phyloP scores from a whole-genome alignment of 148 eudicot genomes.

The Diospyros kaki region DNA sequence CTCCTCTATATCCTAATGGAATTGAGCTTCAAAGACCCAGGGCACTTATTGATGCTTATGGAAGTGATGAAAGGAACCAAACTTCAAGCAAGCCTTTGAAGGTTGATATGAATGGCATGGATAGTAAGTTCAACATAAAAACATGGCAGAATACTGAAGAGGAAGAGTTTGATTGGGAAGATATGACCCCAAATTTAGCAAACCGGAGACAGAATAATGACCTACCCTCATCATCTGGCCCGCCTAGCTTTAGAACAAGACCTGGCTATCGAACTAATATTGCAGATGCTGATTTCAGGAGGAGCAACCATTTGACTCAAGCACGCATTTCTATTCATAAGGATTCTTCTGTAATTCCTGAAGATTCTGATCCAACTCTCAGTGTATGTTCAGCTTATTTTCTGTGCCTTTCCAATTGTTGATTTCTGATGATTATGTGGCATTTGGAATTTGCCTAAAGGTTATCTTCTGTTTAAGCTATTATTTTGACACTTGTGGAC shows the following conservation, averaged over 20 bases:
- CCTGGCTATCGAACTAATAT: slow-evolving; percentile 33
- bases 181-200: slow-evolving; percentile 58
- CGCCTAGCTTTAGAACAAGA: slow-evolving; percentile 26
- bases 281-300: slow-evolving; percentile 36
- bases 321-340: slow-evolving; percentile 23
- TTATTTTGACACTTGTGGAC: not conserved
- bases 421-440: slow-evolving; percentile 6
- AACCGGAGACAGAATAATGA: slow-evolving; percentile 37
- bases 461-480: not conserved
- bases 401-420: slow-evolving; percentile 10
- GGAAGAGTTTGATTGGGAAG: slow-evolving; percentile 89
- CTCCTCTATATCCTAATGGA: slow-evolving; percentile 33
- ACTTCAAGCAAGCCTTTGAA: slow-evolving; percentile 34
- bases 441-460: not conserved
- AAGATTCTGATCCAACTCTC: slow-evolving; percentile 31
- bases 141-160: slow-evolving; percentile 84
- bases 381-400: slow-evolving; percentile 45
- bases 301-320: slow-evolving; percentile 34
- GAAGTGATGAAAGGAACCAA: slow-evolving; percentile 60
- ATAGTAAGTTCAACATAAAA: slow-evolving; percentile 25
- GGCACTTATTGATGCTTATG: slow-evolving; percentile 91
- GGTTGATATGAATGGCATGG: slow-evolving; percentile 38
- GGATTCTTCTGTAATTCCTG: slow-evolving; percentile 34
- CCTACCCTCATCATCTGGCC: slow-evolving; percentile 23
- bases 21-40: slow-evolving; percentile 61